Evolutionary conservation across 83 land plant genomes (phyloP).

Genomic region (Picea abies): DNA sequence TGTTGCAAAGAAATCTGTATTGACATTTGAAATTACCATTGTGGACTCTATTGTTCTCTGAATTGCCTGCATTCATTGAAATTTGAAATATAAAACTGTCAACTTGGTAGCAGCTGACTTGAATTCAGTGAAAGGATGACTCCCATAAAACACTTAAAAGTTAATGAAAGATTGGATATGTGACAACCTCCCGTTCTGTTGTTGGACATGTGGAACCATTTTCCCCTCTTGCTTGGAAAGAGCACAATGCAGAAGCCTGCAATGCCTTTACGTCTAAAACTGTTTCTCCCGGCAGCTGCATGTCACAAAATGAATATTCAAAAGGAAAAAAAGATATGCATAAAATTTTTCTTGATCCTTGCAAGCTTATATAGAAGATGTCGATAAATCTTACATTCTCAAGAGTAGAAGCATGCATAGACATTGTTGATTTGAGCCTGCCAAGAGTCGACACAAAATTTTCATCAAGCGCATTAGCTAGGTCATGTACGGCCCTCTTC

Average conservation of each 20-base stretch:
- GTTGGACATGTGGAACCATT: slow-evolving; percentile 50
- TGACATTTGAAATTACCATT: slow-evolving; percentile 49
- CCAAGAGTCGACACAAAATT: slow-evolving; percentile 47
- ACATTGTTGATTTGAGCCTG: slow-evolving; percentile 50
- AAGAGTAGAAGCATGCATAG: slow-evolving; percentile 54
- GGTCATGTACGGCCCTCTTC: slow-evolving; percentile 49
- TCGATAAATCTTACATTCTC: slow-evolving; percentile 53
- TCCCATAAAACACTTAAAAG: background rate
- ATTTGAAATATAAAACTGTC: background rate
- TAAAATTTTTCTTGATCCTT: background rate
- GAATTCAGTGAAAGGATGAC: background rate
- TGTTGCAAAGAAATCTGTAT: slow-evolving; percentile 50
- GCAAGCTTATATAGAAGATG: background rate
- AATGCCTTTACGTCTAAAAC: slow-evolving; percentile 59
- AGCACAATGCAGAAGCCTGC: slow-evolving; percentile 46
- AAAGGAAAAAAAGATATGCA: background rate
- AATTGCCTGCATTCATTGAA: slow-evolving; percentile 38
- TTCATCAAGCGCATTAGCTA: slow-evolving; percentile 61
- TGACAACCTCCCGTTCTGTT: slow-evolving; percentile 59
- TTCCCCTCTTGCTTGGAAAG: slow-evolving; percentile 56
- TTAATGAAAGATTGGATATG: background rate
- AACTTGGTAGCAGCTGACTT: background rate
- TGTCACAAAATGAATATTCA: slow-evolving; percentile 6
- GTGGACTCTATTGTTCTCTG: slow-evolving; percentile 57
- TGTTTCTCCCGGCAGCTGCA: slow-evolving; percentile 55